phyloP scores from a whole-genome alignment of 2,329 filamentous ascomycete genomes.

The Acrocalymma vagum region DNA sequence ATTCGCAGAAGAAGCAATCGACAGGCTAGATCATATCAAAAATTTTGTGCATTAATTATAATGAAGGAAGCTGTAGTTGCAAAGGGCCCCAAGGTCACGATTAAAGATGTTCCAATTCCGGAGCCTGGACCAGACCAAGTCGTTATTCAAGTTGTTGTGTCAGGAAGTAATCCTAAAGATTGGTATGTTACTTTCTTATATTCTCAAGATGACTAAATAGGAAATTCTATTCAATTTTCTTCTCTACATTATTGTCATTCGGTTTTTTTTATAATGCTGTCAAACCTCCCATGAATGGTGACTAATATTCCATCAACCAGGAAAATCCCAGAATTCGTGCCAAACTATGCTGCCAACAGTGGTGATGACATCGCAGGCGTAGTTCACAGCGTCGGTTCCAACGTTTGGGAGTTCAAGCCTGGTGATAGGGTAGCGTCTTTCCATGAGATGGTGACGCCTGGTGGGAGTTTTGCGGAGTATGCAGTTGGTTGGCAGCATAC shows the following conservation, averaged over 20 bases:
- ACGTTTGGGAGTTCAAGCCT: slow-evolving; percentile 65
- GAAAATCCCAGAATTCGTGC: slow-evolving; percentile 31
- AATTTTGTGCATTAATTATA: too few relatives aligned
- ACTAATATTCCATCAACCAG: slow-evolving; percentile 12
- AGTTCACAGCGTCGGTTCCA: slow-evolving; percentile 62
- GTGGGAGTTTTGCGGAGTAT: slow-evolving; percentile 70
- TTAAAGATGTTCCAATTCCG: slow-evolving; percentile 47
- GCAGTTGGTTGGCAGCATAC: slow-evolving; percentile 64
- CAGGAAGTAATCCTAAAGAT: slow-evolving; percentile 58
- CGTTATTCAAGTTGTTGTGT: slow-evolving; percentile 49
- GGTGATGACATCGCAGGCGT: slow-evolving; percentile 66
- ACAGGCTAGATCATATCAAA: too few relatives aligned
- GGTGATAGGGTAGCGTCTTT: slow-evolving; percentile 67
- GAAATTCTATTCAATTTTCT: not conserved
- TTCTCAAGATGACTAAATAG: slow-evolving; percentile 3
- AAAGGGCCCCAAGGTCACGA: slow-evolving; percentile 40
- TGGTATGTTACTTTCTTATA: slow-evolving; percentile 44
- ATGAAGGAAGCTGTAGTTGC: slow-evolving; percentile 55
- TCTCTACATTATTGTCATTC: not conserved
- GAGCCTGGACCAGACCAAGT: slow-evolving; percentile 43
- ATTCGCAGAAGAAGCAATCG: too few relatives aligned
- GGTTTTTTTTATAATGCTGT: not conserved
- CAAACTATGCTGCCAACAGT: slow-evolving; percentile 48
- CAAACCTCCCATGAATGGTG: not conserved
- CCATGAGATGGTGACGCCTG: slow-evolving; percentile 60